phyloP scores from a whole-genome alignment of 192 early-diverging fungal species.

The Coemansia umbellata region DNA sequence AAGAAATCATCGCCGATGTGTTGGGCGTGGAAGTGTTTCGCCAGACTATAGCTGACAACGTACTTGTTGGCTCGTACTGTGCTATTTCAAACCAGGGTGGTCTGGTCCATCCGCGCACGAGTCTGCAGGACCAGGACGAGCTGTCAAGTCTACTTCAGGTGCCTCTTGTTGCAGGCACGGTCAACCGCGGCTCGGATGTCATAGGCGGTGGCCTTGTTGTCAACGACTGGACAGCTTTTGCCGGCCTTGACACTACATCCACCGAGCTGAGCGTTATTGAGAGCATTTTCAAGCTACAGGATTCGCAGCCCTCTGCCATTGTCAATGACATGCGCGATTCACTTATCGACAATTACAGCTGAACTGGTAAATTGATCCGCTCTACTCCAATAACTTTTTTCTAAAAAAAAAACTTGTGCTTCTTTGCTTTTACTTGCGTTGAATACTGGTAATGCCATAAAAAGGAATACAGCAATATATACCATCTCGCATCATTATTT shows the following conservation, averaged over 20 bases:
- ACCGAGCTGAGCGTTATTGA: constrained; percentile 98
- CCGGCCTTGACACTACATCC: constrained; percentile 91
- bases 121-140: constrained; percentile 97
- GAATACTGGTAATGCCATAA: too few relatives aligned
- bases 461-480: too few relatives aligned
- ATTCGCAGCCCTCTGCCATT: constrained; percentile 83
- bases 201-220: constrained; percentile 97
- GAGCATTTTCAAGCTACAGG: constrained; percentile 96
- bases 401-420: too few relatives aligned
- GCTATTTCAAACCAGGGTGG: constrained; percentile 97
- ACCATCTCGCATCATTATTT: too few relatives aligned
- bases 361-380: too few relatives aligned
- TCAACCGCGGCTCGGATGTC: constrained; percentile 97
- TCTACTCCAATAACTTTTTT: too few relatives aligned
- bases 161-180: constrained; percentile 95
- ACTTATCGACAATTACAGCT: constrained; percentile 81
- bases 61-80: constrained; percentile 93
- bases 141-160: constrained; percentile 95
- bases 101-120: constrained; percentile 91
- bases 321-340: constrained; percentile 92
- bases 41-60: constrained; percentile 97
- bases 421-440: too few relatives aligned
- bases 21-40: constrained; percentile 97
- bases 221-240: constrained; percentile 98
- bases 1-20: constrained; percentile 99